Base-by-base conservation (phyloP, 257 asterid genomes). In the Salvia rosmarinus region DNA sequence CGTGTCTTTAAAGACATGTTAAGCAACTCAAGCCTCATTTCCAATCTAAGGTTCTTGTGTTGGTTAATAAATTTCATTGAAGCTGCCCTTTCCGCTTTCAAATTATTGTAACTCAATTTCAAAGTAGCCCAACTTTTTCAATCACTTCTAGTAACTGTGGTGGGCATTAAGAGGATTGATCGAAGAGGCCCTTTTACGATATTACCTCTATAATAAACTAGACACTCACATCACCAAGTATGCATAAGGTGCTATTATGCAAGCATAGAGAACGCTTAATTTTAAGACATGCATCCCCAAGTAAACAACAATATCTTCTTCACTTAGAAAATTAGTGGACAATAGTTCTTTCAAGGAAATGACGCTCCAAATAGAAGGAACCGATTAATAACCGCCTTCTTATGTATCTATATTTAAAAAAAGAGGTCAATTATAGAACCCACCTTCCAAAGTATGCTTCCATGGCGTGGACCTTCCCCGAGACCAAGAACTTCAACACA, bases 391-490 rank as follows among this genome's bases (percentile, higher is more conserved):
- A 42, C n/a, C 4, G 50, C 17, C 65, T 47, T 64, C 66, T 10
- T 49, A 42, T 14, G 28, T 9, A 40, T 10, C 7, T 6, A 37
- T 68, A 4, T 67, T 32, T 30, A n/a, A 47, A 64, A 63, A 59
- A 54, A 23, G 9, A 73, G 46, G 49, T 20, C 1, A 34, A 8
- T 34, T 47, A 19, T 21, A 44, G 64, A 75, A 63, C 51, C 43
- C 71, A 93, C 98, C 98, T 86, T 94, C 99, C 59, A 91, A 63
- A 19, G 93, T 89, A 81, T 94, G 99, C 77, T 82, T 88, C 98
- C 98, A 94, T 16, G 96, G 99, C 44, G 98, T 96, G 40, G 97
- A 88, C 60, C 54, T 23, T 10, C 96, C 99, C 99, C 89, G 95
- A 51, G 73, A 84, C 59, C 68, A 76, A 37, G 75, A 81, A 75